Percentiles rank a stretch among this genome's conserved stretches.
Evolutionary conservation across 2,329 filamentous ascomycete species (phyloP).

Genomic region (Aspergillus sp.): DNA sequence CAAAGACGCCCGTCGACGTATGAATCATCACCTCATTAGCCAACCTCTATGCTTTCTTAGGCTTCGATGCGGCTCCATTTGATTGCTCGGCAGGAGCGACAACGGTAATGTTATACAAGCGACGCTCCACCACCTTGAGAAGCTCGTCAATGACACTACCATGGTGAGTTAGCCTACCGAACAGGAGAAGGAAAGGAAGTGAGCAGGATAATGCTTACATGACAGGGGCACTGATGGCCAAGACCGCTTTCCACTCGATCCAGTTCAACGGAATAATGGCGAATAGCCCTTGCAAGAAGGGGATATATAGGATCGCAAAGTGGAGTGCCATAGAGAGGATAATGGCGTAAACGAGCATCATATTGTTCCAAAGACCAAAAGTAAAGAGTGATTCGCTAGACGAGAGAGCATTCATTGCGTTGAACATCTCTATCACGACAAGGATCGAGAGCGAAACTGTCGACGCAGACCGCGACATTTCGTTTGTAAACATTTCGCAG

Average conservation of each 20-base stretch:
- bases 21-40: constrained; percentile 24
- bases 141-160: constrained; percentile 77
- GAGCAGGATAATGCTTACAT: constrained; percentile 66
- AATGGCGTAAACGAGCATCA: constrained; percentile 97
- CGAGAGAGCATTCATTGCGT: constrained; percentile 96
- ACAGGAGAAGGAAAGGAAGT: background rate
- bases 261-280: constrained; percentile 85
- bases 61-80: constrained; percentile 39
- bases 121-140: constrained; percentile 77
- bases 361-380: constrained; percentile 95
- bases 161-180: constrained; percentile 25
- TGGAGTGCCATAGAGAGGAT: constrained; percentile 90
- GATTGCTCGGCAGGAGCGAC: constrained; percentile 26
- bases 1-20: constrained; percentile 19
- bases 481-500: constrained; percentile 87
- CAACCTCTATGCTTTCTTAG: constrained; percentile 39
- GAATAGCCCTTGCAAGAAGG: constrained; percentile 85
- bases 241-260: constrained; percentile 89
- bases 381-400: constrained; percentile 93
- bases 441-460: constrained; percentile 89
- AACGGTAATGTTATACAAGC: constrained; percentile 55
- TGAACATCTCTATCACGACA: constrained; percentile 99
- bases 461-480: constrained; percentile 85
- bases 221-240: constrained; percentile 86
- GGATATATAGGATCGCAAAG: constrained; percentile 90